Evolutionary conservation across 2,329 filamentous ascomycete species (phyloP).

Genomic region (Clarireedia paspali): DNA sequence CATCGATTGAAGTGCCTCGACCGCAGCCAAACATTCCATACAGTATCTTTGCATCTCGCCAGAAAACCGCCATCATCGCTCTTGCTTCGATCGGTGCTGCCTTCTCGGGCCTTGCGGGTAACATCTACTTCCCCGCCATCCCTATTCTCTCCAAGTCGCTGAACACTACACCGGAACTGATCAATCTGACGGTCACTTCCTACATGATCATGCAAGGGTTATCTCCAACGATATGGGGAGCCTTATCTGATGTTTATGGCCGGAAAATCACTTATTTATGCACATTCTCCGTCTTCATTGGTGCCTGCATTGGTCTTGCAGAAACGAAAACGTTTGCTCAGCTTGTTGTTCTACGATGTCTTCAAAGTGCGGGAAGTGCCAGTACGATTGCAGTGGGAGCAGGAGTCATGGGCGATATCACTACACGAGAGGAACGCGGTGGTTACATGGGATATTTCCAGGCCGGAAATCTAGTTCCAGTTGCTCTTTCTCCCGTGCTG

Average conservation of each 20-base stretch:
- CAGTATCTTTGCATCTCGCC: conserved; percentile 17
- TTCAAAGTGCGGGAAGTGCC: conserved; percentile 52
- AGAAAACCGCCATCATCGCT: conserved; percentile 20
- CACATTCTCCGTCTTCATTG: conserved; percentile 46
- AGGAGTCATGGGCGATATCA: conserved; percentile 57
- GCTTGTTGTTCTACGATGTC: conserved; percentile 44
- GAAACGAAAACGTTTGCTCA: conserved; percentile 40
- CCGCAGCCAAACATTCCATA: conserved; percentile 10
- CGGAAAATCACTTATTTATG: conserved; percentile 45
- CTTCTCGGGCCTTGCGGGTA: conserved; percentile 19
- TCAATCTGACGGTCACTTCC: conserved; percentile 26
- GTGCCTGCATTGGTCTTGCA: conserved; percentile 46
- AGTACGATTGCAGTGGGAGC: conserved; percentile 51
- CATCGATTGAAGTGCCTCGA: neutral
- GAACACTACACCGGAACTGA: conserved; percentile 16
- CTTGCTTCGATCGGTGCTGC: conserved; percentile 19
- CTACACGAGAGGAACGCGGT: conserved; percentile 50
- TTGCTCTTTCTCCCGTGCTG: conserved; percentile 39
- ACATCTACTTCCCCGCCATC: conserved; percentile 26
- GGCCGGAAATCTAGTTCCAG: conserved; percentile 30
- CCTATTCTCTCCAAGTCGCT: conserved; percentile 19
- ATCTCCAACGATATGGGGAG: conserved; percentile 40
- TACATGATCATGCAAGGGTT: conserved; percentile 47
- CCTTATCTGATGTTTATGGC: conserved; percentile 41
- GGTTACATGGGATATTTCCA: conserved; percentile 59